Evolutionary conservation across 2,329 filamentous ascomycete genomes (phyloP).

Genomic region (Monosporascus ibericus): DNA sequence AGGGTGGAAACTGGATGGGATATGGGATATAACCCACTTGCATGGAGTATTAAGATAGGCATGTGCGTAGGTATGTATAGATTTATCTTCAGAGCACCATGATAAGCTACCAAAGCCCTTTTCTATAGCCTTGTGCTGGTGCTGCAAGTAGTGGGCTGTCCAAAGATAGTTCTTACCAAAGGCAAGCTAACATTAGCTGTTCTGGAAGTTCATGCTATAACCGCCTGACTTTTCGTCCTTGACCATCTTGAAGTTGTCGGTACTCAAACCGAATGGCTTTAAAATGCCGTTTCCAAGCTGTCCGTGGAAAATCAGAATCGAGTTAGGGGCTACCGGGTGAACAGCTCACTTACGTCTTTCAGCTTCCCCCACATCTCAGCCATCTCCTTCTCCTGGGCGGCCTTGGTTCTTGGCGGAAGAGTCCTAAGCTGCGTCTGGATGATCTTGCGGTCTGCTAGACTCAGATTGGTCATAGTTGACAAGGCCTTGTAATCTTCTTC

Average conservation of each 20-base stretch:
- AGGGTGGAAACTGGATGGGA: neutral
- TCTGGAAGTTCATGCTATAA: conserved; percentile 86
- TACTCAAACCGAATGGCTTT: conserved; percentile 89
- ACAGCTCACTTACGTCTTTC: conserved; percentile 56
- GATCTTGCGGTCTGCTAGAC: conserved; percentile 58
- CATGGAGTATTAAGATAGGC: too few relatives aligned
- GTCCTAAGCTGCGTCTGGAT: conserved; percentile 60
- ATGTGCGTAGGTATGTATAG: too few relatives aligned
- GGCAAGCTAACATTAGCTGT: conserved; percentile 6
- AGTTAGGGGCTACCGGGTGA: conserved; percentile 4
- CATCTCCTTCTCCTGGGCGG: conserved; percentile 81
- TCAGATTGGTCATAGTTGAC: conserved; percentile 52
- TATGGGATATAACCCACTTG: too few relatives aligned
- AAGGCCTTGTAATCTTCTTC: conserved; percentile 73
- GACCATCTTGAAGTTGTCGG: conserved; percentile 89
- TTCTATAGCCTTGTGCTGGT: too few relatives aligned
- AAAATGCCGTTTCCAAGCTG: conserved; percentile 83
- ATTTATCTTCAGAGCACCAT: too few relatives aligned
- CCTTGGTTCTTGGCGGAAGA: conserved; percentile 64
- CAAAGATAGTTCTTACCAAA: neutral
- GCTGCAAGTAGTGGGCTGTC: too few relatives aligned
- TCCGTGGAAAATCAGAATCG: neutral
- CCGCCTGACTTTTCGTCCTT: conserved; percentile 86
- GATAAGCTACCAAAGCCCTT: too few relatives aligned
- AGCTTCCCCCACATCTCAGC: conserved; percentile 97